phyloP scores from a whole-genome alignment of 2,329 filamentous ascomycete genomes.

The Ophiostoma fasciatum region DNA sequence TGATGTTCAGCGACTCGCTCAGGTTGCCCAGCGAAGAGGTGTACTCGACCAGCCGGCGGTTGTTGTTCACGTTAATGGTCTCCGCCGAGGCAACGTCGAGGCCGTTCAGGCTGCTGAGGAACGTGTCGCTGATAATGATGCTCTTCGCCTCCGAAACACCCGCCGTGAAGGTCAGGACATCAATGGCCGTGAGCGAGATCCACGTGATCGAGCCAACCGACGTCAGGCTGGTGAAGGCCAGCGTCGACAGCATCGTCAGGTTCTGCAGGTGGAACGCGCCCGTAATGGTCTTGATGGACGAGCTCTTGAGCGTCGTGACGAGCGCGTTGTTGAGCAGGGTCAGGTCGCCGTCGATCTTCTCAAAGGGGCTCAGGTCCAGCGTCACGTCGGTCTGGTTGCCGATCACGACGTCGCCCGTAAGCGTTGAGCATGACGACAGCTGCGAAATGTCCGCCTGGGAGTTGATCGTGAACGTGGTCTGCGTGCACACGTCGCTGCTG shows the following conservation, averaged over 20 bases:
- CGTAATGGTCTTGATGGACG: slow-evolving; percentile 48
- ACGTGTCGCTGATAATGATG: slow-evolving; percentile 74
- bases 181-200: slow-evolving; percentile 52
- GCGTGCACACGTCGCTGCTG: slow-evolving; percentile 12
- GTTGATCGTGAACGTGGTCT: slow-evolving; percentile 39
- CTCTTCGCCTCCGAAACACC: slow-evolving; percentile 51
- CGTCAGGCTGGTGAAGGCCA: slow-evolving; percentile 52
- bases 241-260: slow-evolving; percentile 51
- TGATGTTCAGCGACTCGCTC: slow-evolving; percentile 53
- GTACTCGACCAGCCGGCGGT: slow-evolving; percentile 62
- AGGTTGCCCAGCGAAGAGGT: slow-evolving; percentile 67
- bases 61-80: slow-evolving; percentile 78
- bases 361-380: slow-evolving; percentile 47
- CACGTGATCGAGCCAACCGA: slow-evolving; percentile 54
- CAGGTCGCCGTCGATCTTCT: slow-evolving; percentile 41
- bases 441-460: slow-evolving; percentile 45
- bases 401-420: slow-evolving; percentile 55
- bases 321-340: slow-evolving; percentile 43
- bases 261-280: slow-evolving; percentile 56
- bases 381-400: slow-evolving; percentile 36
- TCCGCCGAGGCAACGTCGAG: slow-evolving; percentile 64
- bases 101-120: slow-evolving; percentile 61
- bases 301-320: slow-evolving; percentile 47
- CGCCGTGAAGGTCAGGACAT: slow-evolving; percentile 27
- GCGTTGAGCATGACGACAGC: slow-evolving; percentile 50